A percentile compares a stretch with the other conserved stretches of the same genome.
Conservation (phyloP, 2,329 filamentous ascomycete genomes). For the Xylaria sp. region DNA sequence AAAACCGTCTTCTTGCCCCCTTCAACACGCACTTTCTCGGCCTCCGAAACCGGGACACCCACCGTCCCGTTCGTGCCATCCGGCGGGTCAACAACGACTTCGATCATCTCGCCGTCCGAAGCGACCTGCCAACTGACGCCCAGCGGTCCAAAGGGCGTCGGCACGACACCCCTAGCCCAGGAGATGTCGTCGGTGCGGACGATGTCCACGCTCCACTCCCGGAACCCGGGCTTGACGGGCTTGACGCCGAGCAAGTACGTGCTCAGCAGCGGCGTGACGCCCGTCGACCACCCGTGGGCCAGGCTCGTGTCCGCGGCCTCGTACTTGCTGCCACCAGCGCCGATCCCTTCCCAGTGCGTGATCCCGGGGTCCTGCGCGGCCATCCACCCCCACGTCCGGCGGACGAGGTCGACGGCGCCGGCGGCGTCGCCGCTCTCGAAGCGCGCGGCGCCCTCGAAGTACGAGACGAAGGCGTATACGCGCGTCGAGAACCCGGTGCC, state of each 20-base stretch:
- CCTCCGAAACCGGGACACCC: slow-evolving; percentile 37
- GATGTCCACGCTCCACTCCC: slow-evolving; percentile 55
- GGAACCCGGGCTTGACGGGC: slow-evolving; percentile 58
- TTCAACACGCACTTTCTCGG: slow-evolving; percentile 22
- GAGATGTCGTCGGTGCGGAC: slow-evolving; percentile 36
- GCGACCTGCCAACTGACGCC: slow-evolving; percentile 53
- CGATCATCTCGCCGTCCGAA: slow-evolving; percentile 42
- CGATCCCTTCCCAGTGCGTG: slow-evolving; percentile 65
- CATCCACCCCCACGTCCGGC: slow-evolving; percentile 64
- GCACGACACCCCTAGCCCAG: slow-evolving; percentile 51
- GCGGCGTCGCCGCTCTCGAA: slow-evolving; percentile 52
- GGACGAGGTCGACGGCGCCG: slow-evolving; percentile 58
- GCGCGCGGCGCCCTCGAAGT: slow-evolving; percentile 63
- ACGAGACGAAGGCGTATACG: slow-evolving; percentile 64
- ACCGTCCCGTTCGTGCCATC: slow-evolving; percentile 47
- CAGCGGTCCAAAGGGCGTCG: slow-evolving; percentile 55
- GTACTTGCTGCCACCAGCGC: slow-evolving; percentile 55
- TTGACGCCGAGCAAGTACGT: slow-evolving; percentile 60
- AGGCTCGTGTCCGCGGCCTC: slow-evolving; percentile 60
- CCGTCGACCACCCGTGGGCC: slow-evolving; percentile 64
- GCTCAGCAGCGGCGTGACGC: slow-evolving; percentile 59
- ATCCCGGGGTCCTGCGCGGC: slow-evolving; percentile 56
- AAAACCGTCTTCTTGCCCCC: slow-evolving; percentile 33
- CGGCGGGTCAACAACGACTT: slow-evolving; percentile 50
- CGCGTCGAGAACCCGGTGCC: slow-evolving; percentile 54